These are phyloP conservation scores for Kwoniella shandongensis DNA, from an alignment of 768 basidiomycete genomes.

Conservation along the genomic window DNA sequence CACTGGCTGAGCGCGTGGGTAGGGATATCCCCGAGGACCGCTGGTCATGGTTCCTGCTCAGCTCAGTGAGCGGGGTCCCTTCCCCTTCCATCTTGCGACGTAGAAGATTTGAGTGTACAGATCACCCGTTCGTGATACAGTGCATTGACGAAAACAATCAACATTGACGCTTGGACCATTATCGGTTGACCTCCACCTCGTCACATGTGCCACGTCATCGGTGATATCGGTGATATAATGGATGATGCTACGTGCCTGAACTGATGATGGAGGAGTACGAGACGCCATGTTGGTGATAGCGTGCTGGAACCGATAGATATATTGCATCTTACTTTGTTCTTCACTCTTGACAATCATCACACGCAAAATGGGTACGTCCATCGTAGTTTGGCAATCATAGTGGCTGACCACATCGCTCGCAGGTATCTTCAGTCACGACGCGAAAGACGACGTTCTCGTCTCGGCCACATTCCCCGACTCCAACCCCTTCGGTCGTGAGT, in stretches of 20 bases:
- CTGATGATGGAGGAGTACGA: not conserved
- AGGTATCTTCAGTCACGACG: constrained; percentile 46
- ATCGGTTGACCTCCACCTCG: not conserved
- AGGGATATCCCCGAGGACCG: not conserved
- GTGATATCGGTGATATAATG: not conserved
- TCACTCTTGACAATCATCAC: not conserved
- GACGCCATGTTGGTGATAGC: no score
- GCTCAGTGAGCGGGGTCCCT: not conserved
- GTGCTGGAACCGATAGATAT: no score
- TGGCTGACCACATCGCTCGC: not conserved
- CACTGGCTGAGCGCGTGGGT: constrained; percentile 9
- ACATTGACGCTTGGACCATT: constrained; percentile 5
- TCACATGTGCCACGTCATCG: constrained; percentile 2
- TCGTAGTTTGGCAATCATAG: not conserved
- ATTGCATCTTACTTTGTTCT: no score
- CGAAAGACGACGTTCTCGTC: constrained; percentile 43
- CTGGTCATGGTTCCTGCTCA: not conserved
- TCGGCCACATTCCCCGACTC: constrained; percentile 47
- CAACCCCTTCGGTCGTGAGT: constrained; percentile 51
- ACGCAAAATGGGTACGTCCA: no score
- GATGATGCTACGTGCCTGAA: constrained; percentile 6
- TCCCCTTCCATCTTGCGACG: no score
- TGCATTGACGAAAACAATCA: constrained; percentile 1
- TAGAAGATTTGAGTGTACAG: no score
- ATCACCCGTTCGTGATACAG: no score